These are phyloP conservation scores for Agaricales sp. DNA, from an alignment of 1,284 basidiomycete genomes.

Conservation along the genomic window DNA sequence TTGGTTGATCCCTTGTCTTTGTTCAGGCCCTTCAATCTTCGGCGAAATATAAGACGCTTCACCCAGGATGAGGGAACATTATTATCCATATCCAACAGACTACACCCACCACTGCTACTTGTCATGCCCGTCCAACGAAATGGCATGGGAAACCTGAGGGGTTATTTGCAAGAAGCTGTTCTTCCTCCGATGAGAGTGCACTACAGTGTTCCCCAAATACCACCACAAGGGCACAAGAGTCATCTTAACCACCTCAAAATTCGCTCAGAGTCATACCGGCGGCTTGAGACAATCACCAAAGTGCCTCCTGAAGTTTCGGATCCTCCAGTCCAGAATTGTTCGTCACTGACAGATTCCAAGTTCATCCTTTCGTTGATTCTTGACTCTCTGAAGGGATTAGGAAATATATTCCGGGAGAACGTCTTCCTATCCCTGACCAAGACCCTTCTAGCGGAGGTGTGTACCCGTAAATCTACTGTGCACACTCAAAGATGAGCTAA, in stretches of 20 bases:
- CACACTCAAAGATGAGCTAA: neutral
- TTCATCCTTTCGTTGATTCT: constrained; percentile 5
- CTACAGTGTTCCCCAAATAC: constrained; percentile 23
- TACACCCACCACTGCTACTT: neutral
- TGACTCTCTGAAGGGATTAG: constrained; percentile 23
- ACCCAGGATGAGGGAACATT: neutral
- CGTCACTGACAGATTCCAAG: constrained; percentile 9
- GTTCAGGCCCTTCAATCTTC: neutral
- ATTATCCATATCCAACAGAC: no score
- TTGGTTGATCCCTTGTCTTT: neutral
- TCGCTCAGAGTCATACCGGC: constrained; percentile 35
- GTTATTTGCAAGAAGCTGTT: constrained; percentile 33
- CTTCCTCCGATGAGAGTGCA: constrained; percentile 38
- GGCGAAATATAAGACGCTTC: no score
- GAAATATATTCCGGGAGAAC: constrained; percentile 22
- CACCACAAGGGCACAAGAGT: constrained; percentile 31
- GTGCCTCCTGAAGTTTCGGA: constrained; percentile 21
- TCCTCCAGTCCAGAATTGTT: constrained; percentile 26
- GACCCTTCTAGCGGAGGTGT: constrained; percentile 26
- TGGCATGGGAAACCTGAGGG: constrained; percentile 33
- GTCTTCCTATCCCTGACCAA: constrained; percentile 24
- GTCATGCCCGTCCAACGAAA: constrained; percentile 6
- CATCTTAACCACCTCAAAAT: constrained; percentile 33
- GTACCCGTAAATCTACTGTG: neutral
- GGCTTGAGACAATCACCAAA: constrained; percentile 32